Evolutionary conservation across 306 rosid genomes (phyloP).

Genomic region (Macrotyloma uniflorum): DNA sequence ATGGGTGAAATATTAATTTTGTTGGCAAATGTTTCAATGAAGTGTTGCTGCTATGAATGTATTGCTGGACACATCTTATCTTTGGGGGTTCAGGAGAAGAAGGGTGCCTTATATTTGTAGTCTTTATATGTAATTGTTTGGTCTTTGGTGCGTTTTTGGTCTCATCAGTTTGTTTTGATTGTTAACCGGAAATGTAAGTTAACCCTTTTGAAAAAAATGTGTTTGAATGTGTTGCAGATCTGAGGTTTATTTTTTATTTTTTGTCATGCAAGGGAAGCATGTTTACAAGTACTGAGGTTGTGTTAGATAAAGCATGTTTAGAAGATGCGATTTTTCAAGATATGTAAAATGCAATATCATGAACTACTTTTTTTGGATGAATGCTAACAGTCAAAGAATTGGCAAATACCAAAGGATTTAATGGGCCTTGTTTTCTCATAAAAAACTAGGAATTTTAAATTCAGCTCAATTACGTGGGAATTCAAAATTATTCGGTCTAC

Average conservation of each 20-base stretch:
- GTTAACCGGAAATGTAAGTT: background rate
- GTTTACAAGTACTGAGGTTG: background rate
- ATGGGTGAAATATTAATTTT: background rate
- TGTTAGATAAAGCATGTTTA: background rate
- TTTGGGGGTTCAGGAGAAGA: slow-evolving; percentile 9
- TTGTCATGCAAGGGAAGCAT: background rate
- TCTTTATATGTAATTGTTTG: background rate
- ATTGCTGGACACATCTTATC: slow-evolving; percentile 13
- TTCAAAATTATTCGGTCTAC: background rate
- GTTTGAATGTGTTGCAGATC: background rate
- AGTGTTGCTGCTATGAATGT: slow-evolving; percentile 7
- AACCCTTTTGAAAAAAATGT: background rate
- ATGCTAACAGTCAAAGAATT: background rate
- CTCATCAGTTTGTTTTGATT: background rate
- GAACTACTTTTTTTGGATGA: background rate
- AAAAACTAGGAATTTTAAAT: background rate
- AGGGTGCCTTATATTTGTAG: background rate
- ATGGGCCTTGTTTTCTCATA: background rate
- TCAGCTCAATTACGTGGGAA: background rate
- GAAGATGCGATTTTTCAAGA: background rate
- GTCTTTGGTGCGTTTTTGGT: background rate
- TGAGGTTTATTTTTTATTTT: background rate
- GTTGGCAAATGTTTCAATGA: background rate
- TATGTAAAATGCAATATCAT: background rate
- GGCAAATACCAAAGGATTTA: background rate